phyloP scores from a whole-genome alignment of 2,329 filamentous ascomycete species.

The Bimuria novae-zelandiae region DNA sequence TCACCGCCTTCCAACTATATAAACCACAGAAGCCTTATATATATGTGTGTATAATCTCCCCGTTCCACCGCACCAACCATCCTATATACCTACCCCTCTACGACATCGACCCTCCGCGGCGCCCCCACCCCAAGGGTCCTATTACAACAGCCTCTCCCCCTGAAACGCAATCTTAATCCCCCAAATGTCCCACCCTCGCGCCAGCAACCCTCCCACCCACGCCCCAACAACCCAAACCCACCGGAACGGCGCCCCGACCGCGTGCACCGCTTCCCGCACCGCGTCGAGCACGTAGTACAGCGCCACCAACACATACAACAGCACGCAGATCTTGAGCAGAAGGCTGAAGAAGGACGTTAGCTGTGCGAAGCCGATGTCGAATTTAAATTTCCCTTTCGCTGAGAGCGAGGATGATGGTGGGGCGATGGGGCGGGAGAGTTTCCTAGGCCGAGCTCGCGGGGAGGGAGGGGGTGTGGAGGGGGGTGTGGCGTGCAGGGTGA shows the following conservation, averaged over 20 bases:
- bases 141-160: constrained; percentile 6
- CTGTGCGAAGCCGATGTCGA: constrained; percentile 32
- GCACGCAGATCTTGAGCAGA: constrained; percentile 23
- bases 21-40: no score
- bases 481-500: constrained; percentile 17
- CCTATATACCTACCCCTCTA: no score
- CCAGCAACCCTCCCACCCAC: constrained; percentile 1
- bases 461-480: constrained; percentile 10
- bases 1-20: no score
- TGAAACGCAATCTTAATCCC: constrained; percentile 8
- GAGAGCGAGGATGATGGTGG: neutral
- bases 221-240: constrained; percentile 16
- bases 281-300: constrained; percentile 39
- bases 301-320: constrained; percentile 30
- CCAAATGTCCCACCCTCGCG: constrained; percentile 8
- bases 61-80: no score
- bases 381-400: constrained; percentile 23
- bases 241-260: constrained; percentile 29
- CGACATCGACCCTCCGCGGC: neutral
- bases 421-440: constrained; percentile 4
- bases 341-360: constrained; percentile 19
- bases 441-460: constrained; percentile 19
- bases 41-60: no score
- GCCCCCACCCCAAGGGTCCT: no score
- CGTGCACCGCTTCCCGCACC: constrained; percentile 25